Base-by-base conservation (phyloP, 305 asterid genomes). In the Fraxinus greggii region DNA sequence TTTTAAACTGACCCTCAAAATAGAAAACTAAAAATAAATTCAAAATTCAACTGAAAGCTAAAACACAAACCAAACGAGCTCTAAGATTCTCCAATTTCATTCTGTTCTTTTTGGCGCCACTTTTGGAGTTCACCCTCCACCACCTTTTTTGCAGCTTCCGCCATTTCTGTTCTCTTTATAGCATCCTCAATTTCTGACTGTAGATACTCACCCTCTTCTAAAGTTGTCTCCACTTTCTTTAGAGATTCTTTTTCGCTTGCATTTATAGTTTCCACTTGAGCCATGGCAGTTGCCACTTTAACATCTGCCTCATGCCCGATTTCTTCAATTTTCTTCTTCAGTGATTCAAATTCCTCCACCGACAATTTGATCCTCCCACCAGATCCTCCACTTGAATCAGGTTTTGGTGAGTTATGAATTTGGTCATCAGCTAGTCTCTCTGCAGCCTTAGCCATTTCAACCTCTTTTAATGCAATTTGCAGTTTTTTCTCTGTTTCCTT, bases 41-140 rank as follows among this genome's bases (percentile, higher is more conserved):
- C 48, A 40, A 38, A 38, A 2, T 15, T 38, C 13, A 38, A 38
- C 3, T 38, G 48, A 38, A 38, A 38, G 2, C 48, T 40, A 40
- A 40, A 40, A 40, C 48, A 9, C 48, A 9, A 2, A 2, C 48
- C 48, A 40, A 40, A 40, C 48, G 48, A 40, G 48, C 48, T 29
- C n/a, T 69, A 29, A 15, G 88, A 77, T 82, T 84, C 90, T 70
- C 87, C 89, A 2, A 75, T 83, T 29, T 69, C 83, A 29, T 12
- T 77, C 61, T 75, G 77, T 83, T 90, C 96, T 23, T 83, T 87
- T 61, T 76, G 84, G n/a, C 90, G 89, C 93, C 92, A 87, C 87
- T 88, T 93, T 76, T 77, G 83, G 61, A 96, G 89, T 76, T 96
- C 99, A 0, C 87, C 89, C 79, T 91, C 98, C 9, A 92, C 90